Base-by-base conservation (phyloP, 176 grass and related monocot species). In the Poa pratensis region DNA sequence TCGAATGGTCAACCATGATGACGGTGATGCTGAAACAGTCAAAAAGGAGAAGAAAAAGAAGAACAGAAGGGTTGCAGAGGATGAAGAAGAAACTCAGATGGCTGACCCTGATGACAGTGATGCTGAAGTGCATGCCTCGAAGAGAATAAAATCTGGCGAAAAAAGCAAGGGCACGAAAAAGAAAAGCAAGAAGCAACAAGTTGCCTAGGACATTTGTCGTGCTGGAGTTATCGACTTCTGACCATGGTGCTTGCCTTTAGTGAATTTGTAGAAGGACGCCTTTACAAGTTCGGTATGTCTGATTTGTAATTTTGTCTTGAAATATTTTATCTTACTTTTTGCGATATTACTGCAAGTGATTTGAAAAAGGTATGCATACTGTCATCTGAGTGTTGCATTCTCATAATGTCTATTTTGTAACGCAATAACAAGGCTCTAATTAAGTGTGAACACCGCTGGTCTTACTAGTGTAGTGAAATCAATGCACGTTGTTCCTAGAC, bases 101-200 rank as follows among this genome's bases (percentile, higher is more conserved):
- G 43, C 76, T 4, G 46, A 88, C 14, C 73, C 63, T 60, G 67
- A 88, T 58, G 80, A 50, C 37, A 87, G 39, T 9, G 86, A 88
- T 4, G 26, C 39, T 58, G 87, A 94, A 77, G 71, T 78, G 55
- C 54, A 81, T 52, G 73, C 69, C 83, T 35, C 87, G 0, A 97
- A 97, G 82, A 88, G 80, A 87, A 90, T 51, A 80, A 94, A 92
- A 90, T 84, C 61, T 70, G 86, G 72, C 42, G 87, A 92, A 77
- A 69, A 42, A 82, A 87, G 65, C 84, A 60, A 90, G 81, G 27
- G 79, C 37, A 34, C 60, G 27, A 86, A 87, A 86, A 85, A 89
- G 78, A 89, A 87, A 79, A 89, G 89, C 79, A 91, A 92, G 83
- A 92, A 82, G 76, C 90, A 89, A 62, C 75, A 87, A 80, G 69